These are phyloP conservation scores for Panellus pusillus DNA, from an alignment of 768 basidiomycete species.

Conservation along the genomic window DNA sequence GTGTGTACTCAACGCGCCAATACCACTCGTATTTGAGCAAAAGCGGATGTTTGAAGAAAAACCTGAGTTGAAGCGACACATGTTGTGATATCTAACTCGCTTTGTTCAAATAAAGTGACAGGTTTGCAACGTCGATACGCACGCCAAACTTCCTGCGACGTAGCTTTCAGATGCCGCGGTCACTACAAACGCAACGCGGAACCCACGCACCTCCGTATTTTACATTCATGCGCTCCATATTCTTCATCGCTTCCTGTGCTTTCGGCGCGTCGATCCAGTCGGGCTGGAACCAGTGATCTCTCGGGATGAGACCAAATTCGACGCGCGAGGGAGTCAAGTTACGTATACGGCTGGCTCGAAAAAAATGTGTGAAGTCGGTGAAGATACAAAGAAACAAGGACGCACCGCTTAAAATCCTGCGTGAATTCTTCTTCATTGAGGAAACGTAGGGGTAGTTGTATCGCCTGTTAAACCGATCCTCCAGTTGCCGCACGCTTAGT, in stretches of 20 bases:
- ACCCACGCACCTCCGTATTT: conserved; percentile 45
- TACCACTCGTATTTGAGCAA: conserved; percentile 57
- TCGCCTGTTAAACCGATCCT: conserved; percentile 58
- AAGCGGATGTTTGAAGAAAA: conserved; percentile 24
- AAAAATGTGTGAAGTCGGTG: neutral
- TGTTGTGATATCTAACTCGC: conserved; percentile 54
- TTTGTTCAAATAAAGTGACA: neutral
- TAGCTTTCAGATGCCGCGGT: neutral
- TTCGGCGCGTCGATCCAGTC: conserved; percentile 68
- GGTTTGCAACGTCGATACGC: neutral
- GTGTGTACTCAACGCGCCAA: conserved; percentile 57
- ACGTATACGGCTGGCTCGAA: conserved; percentile 32
- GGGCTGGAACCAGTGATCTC: conserved; percentile 67
- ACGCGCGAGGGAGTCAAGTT: conserved; percentile 43
- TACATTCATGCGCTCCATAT: conserved; percentile 48
- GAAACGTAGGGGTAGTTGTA: conserved; percentile 65
- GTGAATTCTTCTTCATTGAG: conserved; percentile 62
- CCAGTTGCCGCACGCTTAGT: conserved; percentile 52
- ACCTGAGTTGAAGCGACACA: conserved; percentile 77
- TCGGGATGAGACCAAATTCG: conserved; percentile 56
- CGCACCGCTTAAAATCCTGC: conserved; percentile 50
- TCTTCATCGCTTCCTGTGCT: conserved; percentile 50
- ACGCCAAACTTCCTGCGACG: conserved; percentile 8
- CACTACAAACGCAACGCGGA: too few species aligned
- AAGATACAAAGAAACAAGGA: neutral